Conservation (phyloP, 305 asterid genomes). For the Striga hermonthica region DNA sequence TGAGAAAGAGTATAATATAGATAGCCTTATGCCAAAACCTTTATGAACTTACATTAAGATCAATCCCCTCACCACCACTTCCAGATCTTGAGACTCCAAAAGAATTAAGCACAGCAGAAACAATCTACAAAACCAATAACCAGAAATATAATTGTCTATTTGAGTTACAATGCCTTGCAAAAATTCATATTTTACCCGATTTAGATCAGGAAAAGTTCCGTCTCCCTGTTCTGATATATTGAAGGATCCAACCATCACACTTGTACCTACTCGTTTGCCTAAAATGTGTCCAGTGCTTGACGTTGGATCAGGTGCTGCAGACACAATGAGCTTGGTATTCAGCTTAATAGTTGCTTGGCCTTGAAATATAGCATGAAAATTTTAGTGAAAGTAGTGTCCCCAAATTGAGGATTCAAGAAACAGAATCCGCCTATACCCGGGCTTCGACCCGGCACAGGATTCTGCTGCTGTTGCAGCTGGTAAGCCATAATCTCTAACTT, state of each 20-base stretch:
- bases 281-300: too few relatives aligned
- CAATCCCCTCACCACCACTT: conserved; percentile 62
- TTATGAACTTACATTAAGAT: conserved; percentile 65
- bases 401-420: too few relatives aligned
- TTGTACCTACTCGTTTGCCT: too few relatives aligned
- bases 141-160: conserved; percentile 26
- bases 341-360: background rate
- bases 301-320: background rate
- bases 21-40: conserved; percentile 23
- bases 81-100: conserved; percentile 60
- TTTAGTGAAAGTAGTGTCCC: too few relatives aligned
- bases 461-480: too few relatives aligned
- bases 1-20: conserved; percentile 25
- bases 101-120: conserved; percentile 71
- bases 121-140: conserved; percentile 46
- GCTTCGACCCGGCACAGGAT: too few relatives aligned
- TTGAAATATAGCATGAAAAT: too few relatives aligned
- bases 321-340: background rate
- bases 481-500: too few relatives aligned
- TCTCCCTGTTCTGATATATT: conserved; percentile 76
- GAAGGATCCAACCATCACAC: conserved; percentile 78
- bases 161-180: conserved; percentile 25
- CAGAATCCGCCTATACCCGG: too few relatives aligned
- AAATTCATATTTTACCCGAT: conserved; percentile 52
- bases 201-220: conserved; percentile 70